These are phyloP conservation scores for Funneliformis caledonium DNA, from an alignment of 371 early-diverging fungal genomes.

Conservation along the genomic window DNA sequence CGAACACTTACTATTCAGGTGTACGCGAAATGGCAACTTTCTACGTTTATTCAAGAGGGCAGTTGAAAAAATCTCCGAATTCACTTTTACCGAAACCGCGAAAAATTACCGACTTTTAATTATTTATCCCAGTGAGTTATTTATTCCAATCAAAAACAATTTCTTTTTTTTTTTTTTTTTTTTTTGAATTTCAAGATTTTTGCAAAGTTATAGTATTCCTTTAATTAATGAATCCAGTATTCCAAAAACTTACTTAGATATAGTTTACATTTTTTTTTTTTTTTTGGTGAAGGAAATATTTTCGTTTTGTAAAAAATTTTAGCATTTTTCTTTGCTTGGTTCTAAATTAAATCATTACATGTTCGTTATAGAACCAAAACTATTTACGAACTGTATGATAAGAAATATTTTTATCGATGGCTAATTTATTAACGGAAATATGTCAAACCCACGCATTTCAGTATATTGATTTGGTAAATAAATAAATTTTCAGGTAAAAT, in stretches of 20 bases:
- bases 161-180: no score
- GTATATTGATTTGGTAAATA: neutral
- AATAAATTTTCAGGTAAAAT: neutral
- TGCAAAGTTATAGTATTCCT: neutral
- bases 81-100: neutral
- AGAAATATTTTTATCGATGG: neutral
- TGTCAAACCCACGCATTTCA: neutral
- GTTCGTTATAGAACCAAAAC: neutral
- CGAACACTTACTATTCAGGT: slow-evolving; percentile 21
- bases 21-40: slow-evolving; percentile 30
- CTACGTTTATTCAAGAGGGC: slow-evolving; percentile 35
- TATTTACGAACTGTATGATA: neutral
- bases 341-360: neutral
- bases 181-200: neutral
- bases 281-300: neutral
- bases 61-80: neutral
- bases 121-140: neutral
- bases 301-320: neutral
- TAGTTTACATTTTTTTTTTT: neutral
- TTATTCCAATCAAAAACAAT: neutral
- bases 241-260: neutral
- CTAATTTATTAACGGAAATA: neutral
- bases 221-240: neutral
- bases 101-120: neutral
- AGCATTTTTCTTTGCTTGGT: neutral